Evolutionary conservation across 2,329 filamentous ascomycete genomes (phyloP), one percentile per base, ranked within the genome.

Genomic region (Nigrospora osmanthi): DNA sequence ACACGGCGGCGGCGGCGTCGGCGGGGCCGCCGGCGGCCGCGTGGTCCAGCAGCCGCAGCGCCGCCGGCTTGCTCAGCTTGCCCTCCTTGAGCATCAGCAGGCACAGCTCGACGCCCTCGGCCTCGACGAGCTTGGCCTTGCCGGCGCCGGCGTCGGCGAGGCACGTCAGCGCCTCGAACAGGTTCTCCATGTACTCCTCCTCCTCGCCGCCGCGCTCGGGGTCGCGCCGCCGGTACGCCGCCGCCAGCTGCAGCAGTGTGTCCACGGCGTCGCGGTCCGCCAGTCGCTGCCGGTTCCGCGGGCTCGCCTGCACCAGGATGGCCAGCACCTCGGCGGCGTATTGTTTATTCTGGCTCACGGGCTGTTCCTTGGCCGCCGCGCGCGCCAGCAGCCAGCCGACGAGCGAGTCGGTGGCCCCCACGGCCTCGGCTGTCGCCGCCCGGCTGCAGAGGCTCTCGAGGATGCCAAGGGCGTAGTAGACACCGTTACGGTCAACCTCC

Each of bases 121-220:
- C 89, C 54, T 93, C 87, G 32, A 95, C 60, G 50, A 97, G 93
- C 47, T 87, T 88, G 11, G 67, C 58, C 63, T 96, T 96, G 6
- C 90, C 90, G 5, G 75, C 66, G 0, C 73, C 62, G 47, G 89
- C 85, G 54, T 95, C 87, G 1, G 84, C 85, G 1, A 95, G 68
- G 54, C 87, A 94, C 1, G 87, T 87, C 15, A 97, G 62, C 2
- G 83, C 80, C 58, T 95, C 90, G 61, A 98, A 98, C 1, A 96
- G 61, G 53, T 98, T 95, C 64, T 95, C 89, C 60, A 94, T 87
- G 61, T 87, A 96, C 67, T 98, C 93, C 60, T 95, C 90, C 63
- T 97, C 93, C 42, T 93, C 84, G 31, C 84, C 82, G 47, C 89
- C 88, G 58, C 87, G 91, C 40, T 82, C 78, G 0, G 93, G 93